phyloP scores from a whole-genome alignment of 2,329 filamentous ascomycete species.

The Cryphonectria naterciae region DNA sequence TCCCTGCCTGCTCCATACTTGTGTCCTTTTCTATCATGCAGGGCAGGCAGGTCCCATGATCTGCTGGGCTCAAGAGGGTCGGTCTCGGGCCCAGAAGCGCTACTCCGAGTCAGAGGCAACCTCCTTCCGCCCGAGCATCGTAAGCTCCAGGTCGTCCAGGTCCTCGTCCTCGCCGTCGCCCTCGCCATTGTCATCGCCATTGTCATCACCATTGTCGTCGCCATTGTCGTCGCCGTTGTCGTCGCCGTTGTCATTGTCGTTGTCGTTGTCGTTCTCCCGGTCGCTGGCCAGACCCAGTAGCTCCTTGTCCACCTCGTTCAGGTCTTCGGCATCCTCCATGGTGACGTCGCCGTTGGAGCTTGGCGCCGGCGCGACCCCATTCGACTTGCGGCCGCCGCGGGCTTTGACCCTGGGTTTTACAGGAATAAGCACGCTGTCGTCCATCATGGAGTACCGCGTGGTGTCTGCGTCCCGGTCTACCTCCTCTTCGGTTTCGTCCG shows the following conservation, averaged over 20 bases:
- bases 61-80: neutral
- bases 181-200: constrained; percentile 49
- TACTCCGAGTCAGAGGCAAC: constrained; percentile 40
- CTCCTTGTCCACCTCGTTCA: constrained; percentile 61
- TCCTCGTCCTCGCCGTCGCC: constrained; percentile 55
- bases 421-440: constrained; percentile 25
- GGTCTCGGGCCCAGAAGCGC: neutral
- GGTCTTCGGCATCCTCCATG: constrained; percentile 49
- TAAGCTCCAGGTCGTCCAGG: constrained; percentile 45
- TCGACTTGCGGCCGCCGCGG: constrained; percentile 16
- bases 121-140: constrained; percentile 40
- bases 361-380: constrained; percentile 26
- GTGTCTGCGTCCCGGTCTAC: constrained; percentile 38
- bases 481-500: constrained; percentile 41
- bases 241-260: constrained; percentile 53
- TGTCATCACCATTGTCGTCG: constrained; percentile 51
- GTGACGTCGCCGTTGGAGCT: constrained; percentile 47
- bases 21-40: neutral
- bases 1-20: neutral
- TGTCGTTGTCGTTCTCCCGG: constrained; percentile 45
- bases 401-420: neutral
- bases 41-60: neutral
- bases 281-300: constrained; percentile 51
- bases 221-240: constrained; percentile 44
- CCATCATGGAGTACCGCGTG: constrained; percentile 28